Evolutionary conservation across 2,329 filamentous ascomycete species (phyloP).

Genomic region (Epichloe bromicola): DNA sequence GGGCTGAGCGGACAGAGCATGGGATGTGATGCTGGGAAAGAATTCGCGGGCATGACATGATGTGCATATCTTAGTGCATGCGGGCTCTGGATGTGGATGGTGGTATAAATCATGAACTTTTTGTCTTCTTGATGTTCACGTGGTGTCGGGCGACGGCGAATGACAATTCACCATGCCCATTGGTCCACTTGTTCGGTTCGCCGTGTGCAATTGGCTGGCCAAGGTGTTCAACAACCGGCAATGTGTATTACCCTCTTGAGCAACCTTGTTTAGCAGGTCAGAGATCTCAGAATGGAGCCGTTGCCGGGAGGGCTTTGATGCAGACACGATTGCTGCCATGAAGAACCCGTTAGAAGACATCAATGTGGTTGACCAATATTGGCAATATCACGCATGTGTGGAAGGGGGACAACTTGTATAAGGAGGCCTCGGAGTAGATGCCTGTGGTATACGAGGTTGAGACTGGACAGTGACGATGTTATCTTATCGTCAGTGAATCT

Average conservation of each 20-base stretch:
- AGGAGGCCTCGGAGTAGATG: conserved; percentile 11
- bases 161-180: too few species aligned
- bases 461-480: too few species aligned
- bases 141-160: too few species aligned
- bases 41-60: not conserved
- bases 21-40: not conserved
- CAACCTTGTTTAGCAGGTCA: not conserved
- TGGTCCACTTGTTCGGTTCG: too few species aligned
- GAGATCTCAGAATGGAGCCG: too few species aligned
- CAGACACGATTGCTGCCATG: conserved; percentile 31
- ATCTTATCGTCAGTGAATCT: too few species aligned
- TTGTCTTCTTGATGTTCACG: too few species aligned
- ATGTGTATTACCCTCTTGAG: not conserved
- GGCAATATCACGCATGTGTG: conserved; percentile 27
- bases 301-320: conserved; percentile 25
- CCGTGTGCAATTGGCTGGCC: too few species aligned
- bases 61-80: not conserved
- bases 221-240: too few species aligned
- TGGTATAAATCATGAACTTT: not conserved
- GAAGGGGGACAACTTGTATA: conserved; percentile 26
- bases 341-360: conserved; percentile 30
- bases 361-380: conserved; percentile 25
- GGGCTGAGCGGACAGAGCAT: not conserved
- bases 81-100: not conserved
- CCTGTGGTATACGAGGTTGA: not conserved